Conservation (phyloP, 176 grass and related monocot species). For the Bonia amplexicaulis region DNA sequence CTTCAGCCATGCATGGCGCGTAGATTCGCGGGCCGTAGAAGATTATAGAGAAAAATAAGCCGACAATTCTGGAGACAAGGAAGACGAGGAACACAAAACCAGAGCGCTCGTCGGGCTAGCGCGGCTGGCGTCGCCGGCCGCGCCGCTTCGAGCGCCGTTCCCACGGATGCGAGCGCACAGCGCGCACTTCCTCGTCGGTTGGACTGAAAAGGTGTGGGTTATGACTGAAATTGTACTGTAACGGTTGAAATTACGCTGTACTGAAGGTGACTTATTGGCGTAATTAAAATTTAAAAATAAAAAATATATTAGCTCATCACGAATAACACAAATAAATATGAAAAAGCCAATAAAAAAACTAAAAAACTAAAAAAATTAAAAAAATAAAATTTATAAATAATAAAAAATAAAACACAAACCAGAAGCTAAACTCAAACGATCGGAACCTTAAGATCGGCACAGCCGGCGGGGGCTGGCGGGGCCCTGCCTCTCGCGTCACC, state of each 20-base stretch:
- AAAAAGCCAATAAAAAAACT: no score
- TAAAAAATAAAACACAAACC: no score
- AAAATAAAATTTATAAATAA: no score
- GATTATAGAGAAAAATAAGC: not conserved
- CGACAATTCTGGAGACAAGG: constrained; percentile 9
- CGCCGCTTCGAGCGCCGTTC: constrained; percentile 1
- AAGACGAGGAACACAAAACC: not conserved
- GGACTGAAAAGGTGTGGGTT: no score
- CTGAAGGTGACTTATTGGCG: no score
- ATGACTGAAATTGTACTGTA: no score
- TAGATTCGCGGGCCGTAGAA: not conserved
- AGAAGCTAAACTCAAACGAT: no score
- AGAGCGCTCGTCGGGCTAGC: not conserved
- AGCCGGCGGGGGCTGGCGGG: not conserved
- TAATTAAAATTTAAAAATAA: no score
- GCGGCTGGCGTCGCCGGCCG: not conserved
- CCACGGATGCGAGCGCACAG: not conserved
- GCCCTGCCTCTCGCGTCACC: not conserved
- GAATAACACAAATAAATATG: no score
- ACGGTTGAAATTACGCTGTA: no score
- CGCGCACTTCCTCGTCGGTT: not conserved
- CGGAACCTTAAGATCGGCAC: not conserved
- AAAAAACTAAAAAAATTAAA: no score
- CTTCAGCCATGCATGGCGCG: not conserved
- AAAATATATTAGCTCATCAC: no score